Conservation (phyloP, 2,329 filamentous ascomycete genomes). For the Amauroascus niger region DNA sequence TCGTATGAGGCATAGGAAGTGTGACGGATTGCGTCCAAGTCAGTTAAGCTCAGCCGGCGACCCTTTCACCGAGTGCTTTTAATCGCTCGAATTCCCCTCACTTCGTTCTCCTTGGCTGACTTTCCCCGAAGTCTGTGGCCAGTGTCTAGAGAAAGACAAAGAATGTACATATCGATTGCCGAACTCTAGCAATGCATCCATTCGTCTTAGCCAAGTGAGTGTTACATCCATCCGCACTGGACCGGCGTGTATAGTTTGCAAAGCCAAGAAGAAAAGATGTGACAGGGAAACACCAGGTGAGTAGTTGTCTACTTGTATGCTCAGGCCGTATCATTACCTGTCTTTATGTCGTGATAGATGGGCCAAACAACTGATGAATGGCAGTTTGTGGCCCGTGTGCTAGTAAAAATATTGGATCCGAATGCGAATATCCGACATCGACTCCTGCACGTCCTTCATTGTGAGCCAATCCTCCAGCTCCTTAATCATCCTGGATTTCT, state of each 20-base stretch:
- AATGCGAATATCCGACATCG: neutral
- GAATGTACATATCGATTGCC: neutral
- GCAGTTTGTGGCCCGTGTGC: slow-evolving; percentile 8
- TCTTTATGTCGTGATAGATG: neutral
- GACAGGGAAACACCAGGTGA: slow-evolving; percentile 12
- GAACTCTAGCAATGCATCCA: neutral
- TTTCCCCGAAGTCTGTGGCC: neutral
- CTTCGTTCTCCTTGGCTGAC: neutral
- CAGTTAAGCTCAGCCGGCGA: neutral
- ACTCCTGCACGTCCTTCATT: neutral
- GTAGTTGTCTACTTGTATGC: neutral
- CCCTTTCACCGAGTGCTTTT: neutral
- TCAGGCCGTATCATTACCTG: neutral
- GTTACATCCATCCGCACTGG: neutral
- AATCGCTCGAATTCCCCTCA: no score
- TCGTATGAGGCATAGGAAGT: neutral
- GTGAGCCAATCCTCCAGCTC: neutral
- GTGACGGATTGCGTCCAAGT: neutral
- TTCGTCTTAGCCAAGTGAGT: neutral
- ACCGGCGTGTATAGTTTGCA: neutral
- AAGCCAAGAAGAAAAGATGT: slow-evolving; percentile 14
- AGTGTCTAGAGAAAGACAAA: neutral
- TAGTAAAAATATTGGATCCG: neutral
- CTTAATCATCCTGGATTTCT: neutral
- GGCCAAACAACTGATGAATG: neutral